phyloP scores from a whole-genome alignment of 495 filamentous ascomycete genomes.

The Friedmanniomyces endolithicus region DNA sequence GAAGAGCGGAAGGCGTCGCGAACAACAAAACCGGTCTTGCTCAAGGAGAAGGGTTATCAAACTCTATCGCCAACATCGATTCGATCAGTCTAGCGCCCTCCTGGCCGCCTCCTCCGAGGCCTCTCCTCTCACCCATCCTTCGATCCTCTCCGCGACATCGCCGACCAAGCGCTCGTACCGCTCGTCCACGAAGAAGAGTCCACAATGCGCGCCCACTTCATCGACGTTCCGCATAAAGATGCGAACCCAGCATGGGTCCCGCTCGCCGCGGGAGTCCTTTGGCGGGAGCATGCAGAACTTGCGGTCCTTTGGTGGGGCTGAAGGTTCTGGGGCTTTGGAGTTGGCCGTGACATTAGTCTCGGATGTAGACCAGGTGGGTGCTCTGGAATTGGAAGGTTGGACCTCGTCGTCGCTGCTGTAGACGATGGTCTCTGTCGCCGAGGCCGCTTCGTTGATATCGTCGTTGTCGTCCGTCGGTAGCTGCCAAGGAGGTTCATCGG shows the following conservation, averaged over 20 bases:
- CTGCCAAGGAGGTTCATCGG: neutral
- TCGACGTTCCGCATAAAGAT: constrained; percentile 73
- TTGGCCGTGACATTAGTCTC: neutral
- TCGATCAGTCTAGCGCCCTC: neutral
- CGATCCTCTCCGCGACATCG: constrained; percentile 57
- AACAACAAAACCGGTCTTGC: too few species aligned
- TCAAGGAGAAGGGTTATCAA: too few species aligned
- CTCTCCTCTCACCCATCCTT: constrained; percentile 55
- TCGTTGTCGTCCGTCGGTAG: neutral
- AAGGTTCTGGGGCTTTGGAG: neutral
- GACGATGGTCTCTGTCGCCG: neutral
- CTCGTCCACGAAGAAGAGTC: constrained; percentile 56
- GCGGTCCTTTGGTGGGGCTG: constrained; percentile 30
- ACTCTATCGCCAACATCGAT: too few species aligned
- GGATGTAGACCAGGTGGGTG: neutral
- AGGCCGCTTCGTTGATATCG: neutral
- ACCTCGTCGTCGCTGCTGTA: neutral
- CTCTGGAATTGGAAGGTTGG: neutral
- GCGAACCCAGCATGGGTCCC: constrained; percentile 59
- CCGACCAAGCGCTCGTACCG: constrained; percentile 66
- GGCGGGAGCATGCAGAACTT: constrained; percentile 69
- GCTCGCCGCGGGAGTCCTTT: constrained; percentile 31
- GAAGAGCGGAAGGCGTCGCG: too few species aligned
- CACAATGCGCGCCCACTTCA: constrained; percentile 74
- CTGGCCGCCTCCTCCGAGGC: neutral